phyloP scores from a whole-genome alignment of 805 yeast genomes.

The Cyberlindnera galapagoensis region DNA sequence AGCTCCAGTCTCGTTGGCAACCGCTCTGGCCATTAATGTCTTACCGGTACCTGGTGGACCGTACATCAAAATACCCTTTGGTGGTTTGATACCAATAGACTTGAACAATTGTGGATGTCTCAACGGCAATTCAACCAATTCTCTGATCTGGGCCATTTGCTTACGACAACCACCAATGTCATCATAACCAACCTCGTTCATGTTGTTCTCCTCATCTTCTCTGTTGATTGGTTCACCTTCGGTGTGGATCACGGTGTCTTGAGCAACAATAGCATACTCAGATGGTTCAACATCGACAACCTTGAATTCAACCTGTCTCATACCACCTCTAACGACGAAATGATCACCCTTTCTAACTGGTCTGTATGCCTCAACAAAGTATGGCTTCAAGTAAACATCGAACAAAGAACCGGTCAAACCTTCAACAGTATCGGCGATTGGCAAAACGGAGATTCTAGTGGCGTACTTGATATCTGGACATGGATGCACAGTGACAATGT shows the following conservation, averaged over 20 bases:
- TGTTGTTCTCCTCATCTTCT: constrained; percentile 95
- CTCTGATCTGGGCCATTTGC: constrained; percentile 99
- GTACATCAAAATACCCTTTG: constrained; percentile 95
- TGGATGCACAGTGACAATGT: constrained; percentile 83
- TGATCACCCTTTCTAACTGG: constrained; percentile 98
- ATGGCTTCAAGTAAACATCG: constrained; percentile 94
- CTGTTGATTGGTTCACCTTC: constrained; percentile 99
- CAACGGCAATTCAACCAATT: constrained; percentile 94
- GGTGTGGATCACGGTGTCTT: constrained; percentile 95
- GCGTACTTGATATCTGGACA: constrained; percentile 99
- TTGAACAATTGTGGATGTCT: constrained; percentile 98
- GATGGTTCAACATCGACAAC: constrained; percentile 98
- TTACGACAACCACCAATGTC: constrained; percentile 99
- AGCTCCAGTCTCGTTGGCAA: constrained; percentile 98
- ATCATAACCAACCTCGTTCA: constrained; percentile 97
- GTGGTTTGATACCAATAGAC: constrained; percentile 97
- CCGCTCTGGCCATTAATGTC: constrained; percentile 99
- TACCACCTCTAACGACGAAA: constrained; percentile 95
- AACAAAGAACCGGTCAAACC: constrained; percentile 95
- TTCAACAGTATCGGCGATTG: constrained; percentile 97
- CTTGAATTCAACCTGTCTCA: constrained; percentile 98
- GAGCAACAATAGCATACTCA: constrained; percentile 96
- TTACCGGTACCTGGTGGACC: constrained; percentile 99
- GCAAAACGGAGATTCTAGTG: constrained; percentile 86
- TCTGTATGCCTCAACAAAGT: constrained; percentile 97